Evolutionary conservation across 2,329 filamentous ascomycete species (phyloP), one percentile per base, ranked within the genome.

Genomic region (Phoma sp.): DNA sequence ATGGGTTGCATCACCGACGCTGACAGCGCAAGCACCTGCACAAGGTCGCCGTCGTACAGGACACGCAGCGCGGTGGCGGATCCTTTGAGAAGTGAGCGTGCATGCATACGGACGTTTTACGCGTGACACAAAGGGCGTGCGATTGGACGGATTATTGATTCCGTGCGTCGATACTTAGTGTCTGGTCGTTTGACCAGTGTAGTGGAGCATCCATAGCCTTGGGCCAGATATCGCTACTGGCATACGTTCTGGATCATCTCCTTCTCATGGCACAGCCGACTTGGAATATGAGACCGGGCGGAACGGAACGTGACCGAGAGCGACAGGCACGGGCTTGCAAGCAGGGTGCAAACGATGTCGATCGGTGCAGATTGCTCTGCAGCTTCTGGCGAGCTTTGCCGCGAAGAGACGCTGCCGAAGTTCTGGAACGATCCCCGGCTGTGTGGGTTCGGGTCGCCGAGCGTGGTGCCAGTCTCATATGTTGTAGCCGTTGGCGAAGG

Each of bases 261-360:
- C 42, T 18, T 29, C 18, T 7, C 39, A 42, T 40, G 52, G 36
- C 52, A 32, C 32, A 37, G 52, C 33, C 25, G 22, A 47, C 24
- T 30, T 41, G 44, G 33, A 49, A 46, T 33, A 46, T 37, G 41
- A 49, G 30, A 52, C 53, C 38, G 50, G 24, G 53, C 53, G 57
- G 57, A 52, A 48, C 53, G 53, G 57, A 57, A 54, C 57, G 53
- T 48, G 46, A 57, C 32, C 49, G 51, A 42, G 40, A 41, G 23
- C 39, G 50, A 42, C 44, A 55, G 43, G 47, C 51, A 58, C 47
- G 43, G 43, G 43, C 47, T 29, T 36, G 40, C 27, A 25, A 40
- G 40, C 47, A 52, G 35, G 52, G 47, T 27, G 43, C 41, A 29
- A 14, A 39, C 24, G 7, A 39, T 29, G 56, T 55, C 47, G 52